Conservation (phyloP, 352 stramenopile species). For the Globisporangium echinulatum region DNA sequence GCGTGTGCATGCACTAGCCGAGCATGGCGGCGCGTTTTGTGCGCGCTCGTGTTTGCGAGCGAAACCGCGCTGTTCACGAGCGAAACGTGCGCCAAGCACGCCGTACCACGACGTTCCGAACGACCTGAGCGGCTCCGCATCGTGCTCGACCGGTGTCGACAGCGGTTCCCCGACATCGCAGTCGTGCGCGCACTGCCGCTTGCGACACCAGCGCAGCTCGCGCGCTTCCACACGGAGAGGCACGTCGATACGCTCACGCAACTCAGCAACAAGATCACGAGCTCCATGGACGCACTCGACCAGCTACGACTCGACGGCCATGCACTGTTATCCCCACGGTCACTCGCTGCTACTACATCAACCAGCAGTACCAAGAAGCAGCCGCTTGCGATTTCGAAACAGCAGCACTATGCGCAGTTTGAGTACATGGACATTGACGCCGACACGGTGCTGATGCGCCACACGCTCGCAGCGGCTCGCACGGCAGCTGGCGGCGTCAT, state of each 20-base stretch:
- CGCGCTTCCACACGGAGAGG: slow-evolving; percentile 45
- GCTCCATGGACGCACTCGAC: slow-evolving; percentile 52
- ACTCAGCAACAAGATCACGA: slow-evolving; percentile 50
- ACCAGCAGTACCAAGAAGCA: neutral
- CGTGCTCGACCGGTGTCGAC: slow-evolving; percentile 26
- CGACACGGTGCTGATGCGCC: slow-evolving; percentile 61
- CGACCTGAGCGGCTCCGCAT: slow-evolving; percentile 44
- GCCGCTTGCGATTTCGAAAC: slow-evolving; percentile 24
- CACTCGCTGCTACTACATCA: neutral
- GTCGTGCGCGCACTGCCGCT: slow-evolving; percentile 18
- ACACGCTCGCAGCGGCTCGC: slow-evolving; percentile 57
- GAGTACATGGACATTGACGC: slow-evolving; percentile 62
- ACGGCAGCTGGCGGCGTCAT: slow-evolving; percentile 73
- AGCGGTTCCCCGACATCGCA: slow-evolving; percentile 27
- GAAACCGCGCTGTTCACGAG: slow-evolving; percentile 43
- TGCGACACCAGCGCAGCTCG: slow-evolving; percentile 43
- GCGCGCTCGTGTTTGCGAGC: slow-evolving; percentile 19
- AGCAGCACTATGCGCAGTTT: slow-evolving; percentile 51
- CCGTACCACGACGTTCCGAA: slow-evolving; percentile 32
- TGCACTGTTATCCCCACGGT: neutral
- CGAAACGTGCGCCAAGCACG: slow-evolving; percentile 39
- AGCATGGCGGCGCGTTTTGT: slow-evolving; percentile 21
- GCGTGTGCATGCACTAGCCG: slow-evolving; percentile 14
- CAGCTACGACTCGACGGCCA: slow-evolving; percentile 1
- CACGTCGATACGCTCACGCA: slow-evolving; percentile 49